phyloP scores from a whole-genome alignment of 192 early-diverging fungal species.

The Neocallimastix lanati region DNA sequence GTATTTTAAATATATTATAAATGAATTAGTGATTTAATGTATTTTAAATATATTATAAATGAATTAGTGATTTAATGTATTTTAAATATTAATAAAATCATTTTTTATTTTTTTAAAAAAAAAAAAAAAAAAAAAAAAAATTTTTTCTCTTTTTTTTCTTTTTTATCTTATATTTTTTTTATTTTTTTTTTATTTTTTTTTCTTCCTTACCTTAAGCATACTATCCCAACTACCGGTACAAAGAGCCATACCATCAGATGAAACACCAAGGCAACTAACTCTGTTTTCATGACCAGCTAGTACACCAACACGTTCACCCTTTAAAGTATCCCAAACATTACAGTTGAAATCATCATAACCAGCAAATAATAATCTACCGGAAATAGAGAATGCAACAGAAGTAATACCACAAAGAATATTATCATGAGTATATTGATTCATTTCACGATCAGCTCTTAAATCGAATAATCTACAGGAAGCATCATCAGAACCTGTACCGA shows the following conservation, averaged over 20 bases:
- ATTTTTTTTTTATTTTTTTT: too few relatives aligned
- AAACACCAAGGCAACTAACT: conserved; percentile 89
- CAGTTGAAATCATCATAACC: conserved; percentile 99
- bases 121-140: too few relatives aligned
- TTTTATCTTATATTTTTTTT: too few relatives aligned
- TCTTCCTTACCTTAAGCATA: conserved; percentile 81
- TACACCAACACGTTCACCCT: conserved; percentile 84
- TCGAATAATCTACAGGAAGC: conserved; percentile 95
- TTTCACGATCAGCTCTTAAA: conserved; percentile 89
- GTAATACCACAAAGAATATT: conserved; percentile 98
- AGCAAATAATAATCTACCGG: conserved; percentile 89
- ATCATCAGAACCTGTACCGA: conserved; percentile 96
- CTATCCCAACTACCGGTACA: conserved; percentile 98
- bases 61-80: too few relatives aligned
- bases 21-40: too few relatives aligned
- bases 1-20: too few relatives aligned
- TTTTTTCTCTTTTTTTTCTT: too few relatives aligned
- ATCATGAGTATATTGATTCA: conserved; percentile 96
- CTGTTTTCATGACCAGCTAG: conserved; percentile 90
- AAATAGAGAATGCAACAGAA: conserved; percentile 90
- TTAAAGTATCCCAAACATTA: conserved; percentile 98
- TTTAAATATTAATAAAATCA: too few relatives aligned
- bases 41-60: too few relatives aligned
- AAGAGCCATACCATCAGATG: conserved; percentile 93
- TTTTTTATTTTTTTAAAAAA: too few relatives aligned